These are phyloP conservation scores for Chrysoporthe puriensis DNA, from an alignment of 2,329 filamentous ascomycete species.

Conservation along the genomic window DNA sequence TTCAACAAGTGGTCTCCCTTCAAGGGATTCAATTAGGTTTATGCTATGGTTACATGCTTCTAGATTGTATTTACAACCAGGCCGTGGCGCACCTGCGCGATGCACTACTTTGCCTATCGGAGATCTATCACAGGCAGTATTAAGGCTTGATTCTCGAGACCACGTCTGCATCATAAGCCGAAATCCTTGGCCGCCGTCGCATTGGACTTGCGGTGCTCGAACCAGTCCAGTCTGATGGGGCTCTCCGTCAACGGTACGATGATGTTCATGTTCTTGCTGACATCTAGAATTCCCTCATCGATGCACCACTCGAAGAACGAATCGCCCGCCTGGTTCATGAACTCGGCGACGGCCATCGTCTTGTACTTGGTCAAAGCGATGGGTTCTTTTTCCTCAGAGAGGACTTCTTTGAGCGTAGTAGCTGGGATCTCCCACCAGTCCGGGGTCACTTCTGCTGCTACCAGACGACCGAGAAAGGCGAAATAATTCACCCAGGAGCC, in stretches of 20 bases:
- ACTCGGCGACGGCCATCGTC: slow-evolving; percentile 28
- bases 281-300: slow-evolving; percentile 24
- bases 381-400: slow-evolving; percentile 20
- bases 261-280: slow-evolving; percentile 21
- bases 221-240: slow-evolving; percentile 23
- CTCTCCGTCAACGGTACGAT: slow-evolving; percentile 25
- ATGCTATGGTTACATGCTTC: not conserved
- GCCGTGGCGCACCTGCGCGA: not conserved
- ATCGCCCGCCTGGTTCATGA: slow-evolving; percentile 26
- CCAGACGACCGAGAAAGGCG: slow-evolving; percentile 27
- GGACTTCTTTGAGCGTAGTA: slow-evolving; percentile 27
- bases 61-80: not conserved
- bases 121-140: not conserved
- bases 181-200: not conserved
- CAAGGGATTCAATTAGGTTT: not conserved
- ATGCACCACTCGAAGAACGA: slow-evolving; percentile 28
- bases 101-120: not conserved
- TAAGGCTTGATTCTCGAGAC: not conserved
- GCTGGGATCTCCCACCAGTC: slow-evolving; percentile 29
- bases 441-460: slow-evolving; percentile 25
- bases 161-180: not conserved
- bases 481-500: slow-evolving; percentile 28
- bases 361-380: slow-evolving; percentile 24
- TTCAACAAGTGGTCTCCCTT: not conserved
- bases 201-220: slow-evolving; percentile 10